A percentile compares a stretch with the other conserved stretches of the same genome.
These are phyloP conservation scores for Grammothele lineata DNA, from an alignment of 768 basidiomycete species.

Conservation along the genomic window DNA sequence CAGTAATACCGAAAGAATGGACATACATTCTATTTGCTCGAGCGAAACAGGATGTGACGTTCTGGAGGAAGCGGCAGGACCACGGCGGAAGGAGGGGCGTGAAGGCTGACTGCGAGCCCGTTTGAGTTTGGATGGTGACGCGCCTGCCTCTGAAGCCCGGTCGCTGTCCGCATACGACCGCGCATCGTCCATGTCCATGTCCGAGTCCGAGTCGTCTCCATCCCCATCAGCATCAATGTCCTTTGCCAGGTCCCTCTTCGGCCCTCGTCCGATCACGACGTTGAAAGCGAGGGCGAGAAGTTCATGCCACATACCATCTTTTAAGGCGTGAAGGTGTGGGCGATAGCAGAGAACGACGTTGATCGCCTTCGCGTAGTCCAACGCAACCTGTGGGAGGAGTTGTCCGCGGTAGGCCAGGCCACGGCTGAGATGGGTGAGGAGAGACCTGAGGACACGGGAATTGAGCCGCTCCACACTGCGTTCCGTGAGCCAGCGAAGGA, in stretches of 20 bases:
- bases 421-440: constrained; percentile 63
- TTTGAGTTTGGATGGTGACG: background rate
- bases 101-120: background rate
- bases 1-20: constrained; percentile 57
- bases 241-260: constrained; percentile 32
- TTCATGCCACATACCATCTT: constrained; percentile 58
- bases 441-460: constrained; percentile 46
- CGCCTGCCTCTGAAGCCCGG: background rate
- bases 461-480: constrained; percentile 52
- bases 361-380: constrained; percentile 81
- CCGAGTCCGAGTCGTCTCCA: constrained; percentile 26
- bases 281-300: constrained; percentile 75
- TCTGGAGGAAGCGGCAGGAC: background rate
- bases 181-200: constrained; percentile 30
- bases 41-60: constrained; percentile 28
- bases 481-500: constrained; percentile 73
- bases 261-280: constrained; percentile 61
- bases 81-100: background rate
- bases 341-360: constrained; percentile 56
- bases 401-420: constrained; percentile 49
- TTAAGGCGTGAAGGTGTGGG: constrained; percentile 79
- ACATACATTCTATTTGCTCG: constrained; percentile 71
- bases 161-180: background rate
- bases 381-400: constrained; percentile 59
- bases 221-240: constrained; percentile 26